Evolutionary conservation across 768 basidiomycete genomes (phyloP).

Genomic region (Mrakia blollopis): DNA sequence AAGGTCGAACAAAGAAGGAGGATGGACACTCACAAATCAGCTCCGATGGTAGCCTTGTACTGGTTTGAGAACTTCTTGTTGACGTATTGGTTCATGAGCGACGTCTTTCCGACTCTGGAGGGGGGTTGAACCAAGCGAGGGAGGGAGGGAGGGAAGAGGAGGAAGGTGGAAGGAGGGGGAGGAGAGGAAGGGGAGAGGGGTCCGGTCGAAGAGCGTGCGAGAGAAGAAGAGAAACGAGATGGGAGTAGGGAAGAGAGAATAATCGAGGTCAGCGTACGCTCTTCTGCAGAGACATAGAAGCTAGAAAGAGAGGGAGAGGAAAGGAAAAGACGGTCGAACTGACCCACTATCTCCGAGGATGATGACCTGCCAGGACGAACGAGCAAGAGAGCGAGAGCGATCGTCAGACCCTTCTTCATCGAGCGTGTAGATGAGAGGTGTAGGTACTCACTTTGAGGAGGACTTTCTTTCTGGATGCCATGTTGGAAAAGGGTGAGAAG

Average conservation of each 20-base stretch:
- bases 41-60: conserved; percentile 83
- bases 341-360: conserved; percentile 77
- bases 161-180: background rate
- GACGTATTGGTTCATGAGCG: conserved; percentile 99
- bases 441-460: conserved; percentile 47
- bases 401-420: conserved; percentile 36
- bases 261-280: background rate
- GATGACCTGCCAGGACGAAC: conserved; percentile 72
- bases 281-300: background rate
- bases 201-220: too few species aligned
- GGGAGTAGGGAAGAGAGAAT: too few species aligned
- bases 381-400: conserved; percentile 72
- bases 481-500: background rate
- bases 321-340: background rate
- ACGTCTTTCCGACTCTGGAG: conserved; percentile 92
- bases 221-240: background rate
- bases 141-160: conserved; percentile 3
- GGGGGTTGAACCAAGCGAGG: conserved; percentile 8
- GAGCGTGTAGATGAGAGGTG: background rate
- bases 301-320: background rate
- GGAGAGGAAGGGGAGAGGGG: too few species aligned
- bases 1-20: background rate
- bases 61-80: conserved; percentile 99
- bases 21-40: conserved; percentile 29
- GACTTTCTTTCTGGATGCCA: conserved; percentile 45